These are phyloP conservation scores for Backusella liffmaniae DNA, from an alignment of 192 early-diverging fungal genomes.

Conservation along the genomic window DNA sequence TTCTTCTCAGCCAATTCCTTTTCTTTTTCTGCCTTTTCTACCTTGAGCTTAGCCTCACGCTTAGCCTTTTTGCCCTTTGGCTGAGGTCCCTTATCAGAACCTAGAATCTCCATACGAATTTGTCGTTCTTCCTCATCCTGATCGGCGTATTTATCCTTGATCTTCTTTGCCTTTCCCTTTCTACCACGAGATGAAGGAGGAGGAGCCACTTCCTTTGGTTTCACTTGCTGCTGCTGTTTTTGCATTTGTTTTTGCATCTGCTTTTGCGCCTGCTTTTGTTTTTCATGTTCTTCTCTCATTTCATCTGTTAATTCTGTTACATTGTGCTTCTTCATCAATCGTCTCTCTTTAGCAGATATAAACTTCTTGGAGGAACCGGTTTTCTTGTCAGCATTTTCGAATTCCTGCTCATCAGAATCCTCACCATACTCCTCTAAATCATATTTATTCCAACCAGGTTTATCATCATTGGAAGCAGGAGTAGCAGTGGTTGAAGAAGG, in stretches of 20 bases:
- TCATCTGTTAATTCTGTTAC: slow-evolving; percentile 20
- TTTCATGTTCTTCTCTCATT: not conserved
- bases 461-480: not conserved
- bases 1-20: slow-evolving; percentile 17
- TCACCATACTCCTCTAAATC: slow-evolving; percentile 53
- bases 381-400: not conserved
- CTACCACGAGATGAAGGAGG: slow-evolving; percentile 70
- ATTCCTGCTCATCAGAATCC: slow-evolving; percentile 43
- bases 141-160: slow-evolving; percentile 93
- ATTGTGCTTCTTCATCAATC: slow-evolving; percentile 70
- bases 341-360: slow-evolving; percentile 83
- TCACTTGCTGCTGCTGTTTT: slow-evolving; percentile 27
- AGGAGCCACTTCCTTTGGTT: slow-evolving; percentile 19
- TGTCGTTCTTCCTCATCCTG: slow-evolving; percentile 92
- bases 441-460: slow-evolving; percentile 43
- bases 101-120: slow-evolving; percentile 79
- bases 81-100: slow-evolving; percentile 66
- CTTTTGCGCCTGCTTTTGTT: not conserved
- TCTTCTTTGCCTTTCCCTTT: slow-evolving; percentile 85
- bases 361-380: slow-evolving; percentile 30
- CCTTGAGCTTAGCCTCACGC: slow-evolving; percentile 52
- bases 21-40: slow-evolving; percentile 26
- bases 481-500: not conserved
- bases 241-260: slow-evolving; percentile 13
- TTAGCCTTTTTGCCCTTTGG: slow-evolving; percentile 74